A percentile compares a stretch with the other conserved stretches of the same genome.
phyloP scores from a whole-genome alignment of 345 rosid species.

The Physaria fendleri region DNA sequence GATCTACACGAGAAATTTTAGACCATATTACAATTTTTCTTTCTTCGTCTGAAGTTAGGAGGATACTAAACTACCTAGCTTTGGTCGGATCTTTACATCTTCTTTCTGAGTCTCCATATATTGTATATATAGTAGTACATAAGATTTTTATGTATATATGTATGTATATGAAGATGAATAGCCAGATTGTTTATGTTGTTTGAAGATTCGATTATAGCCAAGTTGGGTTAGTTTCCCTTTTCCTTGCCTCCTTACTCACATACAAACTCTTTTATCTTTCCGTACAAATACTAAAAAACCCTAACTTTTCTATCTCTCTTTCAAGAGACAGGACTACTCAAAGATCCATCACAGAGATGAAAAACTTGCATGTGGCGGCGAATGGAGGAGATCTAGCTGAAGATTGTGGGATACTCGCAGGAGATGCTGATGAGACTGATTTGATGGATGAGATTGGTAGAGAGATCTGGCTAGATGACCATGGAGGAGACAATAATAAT shows the following conservation, averaged over 20 bases:
- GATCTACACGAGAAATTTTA: neutral
- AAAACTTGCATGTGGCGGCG: conserved; percentile 27
- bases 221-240: conserved; percentile 25
- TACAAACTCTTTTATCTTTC: conserved; percentile 32
- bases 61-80: neutral
- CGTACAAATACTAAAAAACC: conserved; percentile 31
- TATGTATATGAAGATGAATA: conserved; percentile 13
- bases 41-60: too few relatives aligned
- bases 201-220: conserved; percentile 26
- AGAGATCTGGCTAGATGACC: conserved; percentile 53
- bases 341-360: conserved; percentile 19
- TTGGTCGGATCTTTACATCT: conserved; percentile 24
- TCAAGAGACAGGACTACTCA: neutral
- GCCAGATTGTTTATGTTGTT: conserved; percentile 35
- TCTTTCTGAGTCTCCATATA: too few relatives aligned
- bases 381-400: conserved; percentile 25
- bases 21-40: conserved; percentile 9
- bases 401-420: conserved; percentile 24
- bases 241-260: conserved; percentile 28
- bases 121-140: neutral
- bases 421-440: conserved; percentile 11
- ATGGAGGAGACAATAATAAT: conserved; percentile 37
- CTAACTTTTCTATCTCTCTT: conserved; percentile 15
- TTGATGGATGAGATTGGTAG: conserved; percentile 30
- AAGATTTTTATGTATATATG: too few relatives aligned